Evolutionary conservation across 1,284 basidiomycete species (phyloP).

Genomic region (Hymenochaete sp.): DNA sequence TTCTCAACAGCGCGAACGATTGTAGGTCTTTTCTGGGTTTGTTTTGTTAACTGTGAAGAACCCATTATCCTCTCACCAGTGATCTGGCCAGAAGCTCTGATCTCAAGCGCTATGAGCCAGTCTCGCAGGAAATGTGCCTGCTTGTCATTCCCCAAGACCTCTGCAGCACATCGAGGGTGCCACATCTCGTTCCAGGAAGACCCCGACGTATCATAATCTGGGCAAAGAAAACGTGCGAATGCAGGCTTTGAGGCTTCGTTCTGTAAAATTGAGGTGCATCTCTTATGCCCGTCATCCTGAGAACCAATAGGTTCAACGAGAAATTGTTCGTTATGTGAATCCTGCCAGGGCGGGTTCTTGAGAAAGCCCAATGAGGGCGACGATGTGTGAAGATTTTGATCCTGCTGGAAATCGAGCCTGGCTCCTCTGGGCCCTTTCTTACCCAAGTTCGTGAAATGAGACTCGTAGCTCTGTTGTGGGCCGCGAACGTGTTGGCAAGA

Average conservation of each 20-base stretch:
- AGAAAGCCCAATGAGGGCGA: too few relatives aligned
- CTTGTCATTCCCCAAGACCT: conserved; percentile 77
- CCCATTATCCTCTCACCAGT: conserved; percentile 12
- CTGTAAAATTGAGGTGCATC: not conserved
- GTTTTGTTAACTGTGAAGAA: conserved; percentile 18
- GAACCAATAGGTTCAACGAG: conserved; percentile 6
- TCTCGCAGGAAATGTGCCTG: conserved; percentile 70
- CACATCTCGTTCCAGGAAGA: conserved; percentile 69
- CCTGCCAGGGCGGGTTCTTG: too few relatives aligned
- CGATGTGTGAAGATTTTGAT: too few relatives aligned
- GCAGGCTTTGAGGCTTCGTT: conserved; percentile 31
- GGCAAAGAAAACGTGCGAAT: conserved; percentile 38
- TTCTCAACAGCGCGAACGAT: conserved; percentile 22
- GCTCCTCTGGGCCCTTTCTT: too few relatives aligned
- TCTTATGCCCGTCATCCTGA: conserved; percentile 4
- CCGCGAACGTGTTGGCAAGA: conserved; percentile 60
- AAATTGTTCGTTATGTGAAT: too few relatives aligned
- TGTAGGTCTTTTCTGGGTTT: conserved; percentile 22
- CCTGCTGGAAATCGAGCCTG: too few relatives aligned
- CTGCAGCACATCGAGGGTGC: conserved; percentile 60
- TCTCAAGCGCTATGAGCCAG: conserved; percentile 68
- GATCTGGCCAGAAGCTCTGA: conserved; percentile 32
- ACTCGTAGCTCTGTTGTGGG: too few relatives aligned
- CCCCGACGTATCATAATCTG: conserved; percentile 15
- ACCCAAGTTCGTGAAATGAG: too few relatives aligned